Evolutionary conservation across 2,329 filamentous ascomycete species (phyloP).

Genomic region (Tolypocladium amazonense): DNA sequence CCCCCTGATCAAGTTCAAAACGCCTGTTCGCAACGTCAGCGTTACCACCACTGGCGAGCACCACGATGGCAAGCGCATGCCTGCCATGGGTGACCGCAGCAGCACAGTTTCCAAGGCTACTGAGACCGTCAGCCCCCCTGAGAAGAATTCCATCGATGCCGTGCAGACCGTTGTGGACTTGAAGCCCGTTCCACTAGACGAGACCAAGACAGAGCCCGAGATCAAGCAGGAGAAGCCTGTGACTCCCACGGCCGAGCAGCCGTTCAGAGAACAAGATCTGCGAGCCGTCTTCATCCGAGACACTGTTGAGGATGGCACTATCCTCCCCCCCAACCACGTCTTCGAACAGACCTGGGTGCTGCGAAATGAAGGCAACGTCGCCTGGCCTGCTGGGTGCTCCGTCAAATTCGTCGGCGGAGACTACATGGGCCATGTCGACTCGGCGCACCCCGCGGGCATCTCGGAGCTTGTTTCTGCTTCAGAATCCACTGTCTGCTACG

Average conservation of each 20-base stretch:
- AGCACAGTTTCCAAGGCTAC: constrained; percentile 36
- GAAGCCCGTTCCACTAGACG: constrained; percentile 40
- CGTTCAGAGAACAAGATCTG: constrained; percentile 20
- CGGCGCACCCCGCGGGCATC: constrained; percentile 66
- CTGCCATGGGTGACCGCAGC: constrained; percentile 58
- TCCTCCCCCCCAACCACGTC: constrained; percentile 56
- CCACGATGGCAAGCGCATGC: constrained; percentile 51
- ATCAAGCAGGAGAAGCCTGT: constrained; percentile 12
- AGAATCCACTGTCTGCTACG: constrained; percentile 68
- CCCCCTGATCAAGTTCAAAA: constrained; percentile 94
- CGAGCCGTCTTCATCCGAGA: constrained; percentile 64
- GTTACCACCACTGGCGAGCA: constrained; percentile 79
- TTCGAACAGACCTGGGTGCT: constrained; percentile 92
- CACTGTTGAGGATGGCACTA: constrained; percentile 66
- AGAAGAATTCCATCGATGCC: constrained; percentile 34
- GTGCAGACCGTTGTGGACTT: constrained; percentile 67
- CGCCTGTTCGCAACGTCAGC: constrained; percentile 75
- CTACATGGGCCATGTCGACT: constrained; percentile 89
- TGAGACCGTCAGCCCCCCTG: constrained; percentile 29
- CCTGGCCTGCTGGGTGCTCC: constrained; percentile 83
- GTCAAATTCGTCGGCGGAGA: constrained; percentile 90
- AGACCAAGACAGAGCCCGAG: constrained; percentile 16
- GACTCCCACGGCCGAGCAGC: constrained; percentile 6
- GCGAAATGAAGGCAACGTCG: constrained; percentile 65
- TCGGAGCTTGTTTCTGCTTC: constrained; percentile 67